Conservation (phyloP, 2,329 filamentous ascomycete genomes). For the Paracoccidioides brasiliensis region DNA sequence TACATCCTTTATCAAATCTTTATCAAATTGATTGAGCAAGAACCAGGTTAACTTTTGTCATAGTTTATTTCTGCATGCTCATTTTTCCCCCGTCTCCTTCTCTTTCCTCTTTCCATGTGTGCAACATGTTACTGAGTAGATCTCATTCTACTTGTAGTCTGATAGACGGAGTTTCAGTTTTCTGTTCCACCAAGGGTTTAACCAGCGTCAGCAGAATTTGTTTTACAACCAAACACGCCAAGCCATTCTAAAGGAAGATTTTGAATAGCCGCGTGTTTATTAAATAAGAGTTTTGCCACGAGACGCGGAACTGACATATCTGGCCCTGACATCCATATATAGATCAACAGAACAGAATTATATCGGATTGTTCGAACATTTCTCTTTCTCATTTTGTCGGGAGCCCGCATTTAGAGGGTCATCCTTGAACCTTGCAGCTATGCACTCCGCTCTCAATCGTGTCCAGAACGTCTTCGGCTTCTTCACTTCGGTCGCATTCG, state of each 20-base stretch:
- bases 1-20: neutral
- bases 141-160: neutral
- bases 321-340: neutral
- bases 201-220: neutral
- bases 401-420: neutral
- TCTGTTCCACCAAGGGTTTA: neutral
- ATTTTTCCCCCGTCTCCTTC: neutral
- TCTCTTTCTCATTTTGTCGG: neutral
- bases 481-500: slow-evolving; percentile 88
- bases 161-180: too few species aligned
- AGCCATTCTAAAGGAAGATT: neutral
- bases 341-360: neutral
- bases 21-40: neutral
- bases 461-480: slow-evolving; percentile 91
- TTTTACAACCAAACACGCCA: neutral
- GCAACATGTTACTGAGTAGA: neutral
- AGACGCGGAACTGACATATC: neutral
- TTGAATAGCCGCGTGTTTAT: neutral
- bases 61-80: neutral
- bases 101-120: neutral
- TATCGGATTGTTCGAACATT: neutral
- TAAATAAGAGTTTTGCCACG: neutral
- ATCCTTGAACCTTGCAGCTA: slow-evolving; percentile 32
- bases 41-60: neutral
- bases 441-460: slow-evolving; percentile 80